These are phyloP conservation scores for Immersiella caudata DNA, from an alignment of 495 filamentous ascomycete species.

Conservation along the genomic window DNA sequence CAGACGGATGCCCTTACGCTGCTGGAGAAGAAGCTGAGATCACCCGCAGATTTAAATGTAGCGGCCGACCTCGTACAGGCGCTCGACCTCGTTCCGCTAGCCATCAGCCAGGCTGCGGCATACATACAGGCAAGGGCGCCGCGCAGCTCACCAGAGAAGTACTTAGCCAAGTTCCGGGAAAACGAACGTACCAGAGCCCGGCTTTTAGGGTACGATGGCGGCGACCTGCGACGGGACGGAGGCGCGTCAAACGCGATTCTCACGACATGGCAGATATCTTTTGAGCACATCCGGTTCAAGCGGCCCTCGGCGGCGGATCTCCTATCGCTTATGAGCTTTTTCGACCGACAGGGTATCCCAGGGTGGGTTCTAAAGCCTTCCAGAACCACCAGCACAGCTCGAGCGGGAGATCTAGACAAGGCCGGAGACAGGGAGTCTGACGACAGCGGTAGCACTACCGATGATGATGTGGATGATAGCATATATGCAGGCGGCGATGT, in stretches of 20 bases:
- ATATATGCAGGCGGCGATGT: conserved; percentile 22
- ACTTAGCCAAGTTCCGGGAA: conserved; percentile 42
- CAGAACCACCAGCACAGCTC: conserved; percentile 30
- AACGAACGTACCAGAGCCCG: conserved; percentile 35
- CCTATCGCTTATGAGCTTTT: conserved; percentile 44
- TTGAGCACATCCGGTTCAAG: conserved; percentile 23
- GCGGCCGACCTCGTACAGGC: conserved; percentile 35
- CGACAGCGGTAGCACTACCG: neutral
- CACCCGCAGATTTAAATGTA: conserved; percentile 21
- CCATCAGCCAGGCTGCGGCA: conserved; percentile 53
- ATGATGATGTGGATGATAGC: neutral
- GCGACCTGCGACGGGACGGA: conserved; percentile 37
- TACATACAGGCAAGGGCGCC: conserved; percentile 44
- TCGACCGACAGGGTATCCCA: neutral
- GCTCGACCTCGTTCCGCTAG: conserved; percentile 53
- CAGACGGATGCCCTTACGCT: conserved; percentile 29
- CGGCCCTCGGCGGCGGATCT: conserved; percentile 37
- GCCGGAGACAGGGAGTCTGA: neutral
- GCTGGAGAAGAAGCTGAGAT: conserved; percentile 35
- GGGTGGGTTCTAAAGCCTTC: conserved; percentile 2
- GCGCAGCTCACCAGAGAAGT: conserved; percentile 35
- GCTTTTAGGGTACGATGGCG: conserved; percentile 36
- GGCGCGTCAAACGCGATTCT: conserved; percentile 35
- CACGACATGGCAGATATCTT: conserved; percentile 32
- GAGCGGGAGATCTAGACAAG: neutral